Conservation (phyloP, 2,329 filamentous ascomycete genomes). For the Exophiala mesophila region DNA sequence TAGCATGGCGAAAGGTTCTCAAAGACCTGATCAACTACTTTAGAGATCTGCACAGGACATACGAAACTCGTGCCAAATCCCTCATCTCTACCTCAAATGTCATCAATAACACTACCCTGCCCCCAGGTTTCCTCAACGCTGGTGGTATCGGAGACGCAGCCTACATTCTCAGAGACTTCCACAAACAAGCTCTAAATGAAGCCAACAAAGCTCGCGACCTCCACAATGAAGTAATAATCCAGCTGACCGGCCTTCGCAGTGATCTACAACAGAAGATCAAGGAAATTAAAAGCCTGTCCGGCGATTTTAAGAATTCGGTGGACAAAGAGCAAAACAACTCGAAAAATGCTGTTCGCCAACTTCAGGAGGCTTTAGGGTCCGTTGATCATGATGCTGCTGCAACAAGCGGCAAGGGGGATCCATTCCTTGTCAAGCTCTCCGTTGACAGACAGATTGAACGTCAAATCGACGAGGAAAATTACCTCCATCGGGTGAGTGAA, state of each 20-base stretch:
- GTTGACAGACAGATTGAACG: slow-evolving; percentile 88
- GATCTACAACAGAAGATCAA: slow-evolving; percentile 96
- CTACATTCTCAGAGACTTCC: slow-evolving; percentile 73
- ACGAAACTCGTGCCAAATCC: slow-evolving; percentile 78
- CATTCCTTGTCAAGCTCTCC: slow-evolving; percentile 76
- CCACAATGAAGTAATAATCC: slow-evolving; percentile 83
- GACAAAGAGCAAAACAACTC: slow-evolving; percentile 91
- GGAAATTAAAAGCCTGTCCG: slow-evolving; percentile 88
- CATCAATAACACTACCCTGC: slow-evolving; percentile 72
- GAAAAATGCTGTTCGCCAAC: slow-evolving; percentile 67
- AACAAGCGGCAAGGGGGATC: slow-evolving; percentile 82
- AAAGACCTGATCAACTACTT: slow-evolving; percentile 95
- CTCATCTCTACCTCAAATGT: slow-evolving; percentile 77
- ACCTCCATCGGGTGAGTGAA: slow-evolving; percentile 74
- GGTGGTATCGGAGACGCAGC: slow-evolving; percentile 86
- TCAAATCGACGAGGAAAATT: slow-evolving; percentile 96
- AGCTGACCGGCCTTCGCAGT: slow-evolving; percentile 76
- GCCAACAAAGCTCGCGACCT: slow-evolving; percentile 86
- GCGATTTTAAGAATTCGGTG: slow-evolving; percentile 95
- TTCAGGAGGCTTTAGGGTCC: slow-evolving; percentile 77
- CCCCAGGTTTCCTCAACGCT: slow-evolving; percentile 69
- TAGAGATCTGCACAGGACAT: slow-evolving; percentile 81
- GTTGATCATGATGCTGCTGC: slow-evolving; percentile 71
- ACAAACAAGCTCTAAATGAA: slow-evolving; percentile 73
- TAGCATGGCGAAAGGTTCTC: slow-evolving; percentile 90